Evolutionary conservation across 768 basidiomycete genomes (phyloP), one percentile per base, ranked within the genome.

Genomic region (Phanerochaete carnosa): DNA sequence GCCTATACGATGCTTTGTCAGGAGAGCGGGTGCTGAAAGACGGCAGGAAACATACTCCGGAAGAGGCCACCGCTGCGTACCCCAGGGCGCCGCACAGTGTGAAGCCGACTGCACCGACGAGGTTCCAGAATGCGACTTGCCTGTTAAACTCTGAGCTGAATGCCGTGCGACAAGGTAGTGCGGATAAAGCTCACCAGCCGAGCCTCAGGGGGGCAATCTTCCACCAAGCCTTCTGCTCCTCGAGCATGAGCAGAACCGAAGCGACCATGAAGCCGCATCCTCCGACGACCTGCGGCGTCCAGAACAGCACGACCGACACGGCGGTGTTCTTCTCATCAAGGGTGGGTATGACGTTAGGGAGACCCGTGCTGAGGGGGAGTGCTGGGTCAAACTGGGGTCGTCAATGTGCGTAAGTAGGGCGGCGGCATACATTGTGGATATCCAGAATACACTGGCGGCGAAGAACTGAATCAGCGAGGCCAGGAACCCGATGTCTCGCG

Each of bases 381-480:
- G 29, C 52, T 52, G 32, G 58, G 43, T 45, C 13, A 29, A 22
- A 28, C 23, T 9, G 29, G 19, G 43, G 46, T 16, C 35, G 1
- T 11, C 45, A 37, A n/a, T n/a, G n/a, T n/a, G 29, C 16, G 23
- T 39, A 43, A 19, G 11, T 7, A 51, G 45, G 58, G n/a, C 3
- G 45, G 22, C 50, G 52, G 62, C 65, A n/a, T 61, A 65, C 62
- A 68, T 52, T 0, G 65, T 45, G 70, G 72, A 35, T 35, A 85
- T 79, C 86, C 85, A 88, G 73, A 88, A 87, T 49, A 87, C 78
- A 0, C 80, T 80, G 0, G 86, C 86, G 0, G 79, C 85, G 57
- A 72, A 76, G 32, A 84, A 68, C 66, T 88, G 86, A 25, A 79
- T 70, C 58, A 81, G 74, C 0, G 79, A 80, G 7, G 80, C 81